These are phyloP conservation scores for Xylaria sp. DNA, from an alignment of 2,329 filamentous ascomycete species.

Conservation along the genomic window DNA sequence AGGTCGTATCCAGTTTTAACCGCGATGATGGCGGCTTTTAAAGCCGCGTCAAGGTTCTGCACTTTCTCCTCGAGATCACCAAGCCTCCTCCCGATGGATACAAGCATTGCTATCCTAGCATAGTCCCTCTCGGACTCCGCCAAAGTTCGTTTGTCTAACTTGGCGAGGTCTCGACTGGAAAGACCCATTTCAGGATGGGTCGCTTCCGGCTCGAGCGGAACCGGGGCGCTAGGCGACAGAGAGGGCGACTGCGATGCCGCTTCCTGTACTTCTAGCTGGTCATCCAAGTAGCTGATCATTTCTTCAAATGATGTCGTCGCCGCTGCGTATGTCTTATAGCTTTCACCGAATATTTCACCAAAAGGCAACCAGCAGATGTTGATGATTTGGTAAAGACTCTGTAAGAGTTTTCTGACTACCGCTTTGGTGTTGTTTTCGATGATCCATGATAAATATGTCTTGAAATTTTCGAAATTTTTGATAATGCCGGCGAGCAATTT, in stretches of 20 bases:
- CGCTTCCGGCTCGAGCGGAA: constrained; percentile 23
- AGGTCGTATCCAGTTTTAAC: constrained; percentile 42
- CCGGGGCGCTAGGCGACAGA: constrained; percentile 18
- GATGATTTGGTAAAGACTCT: constrained; percentile 43
- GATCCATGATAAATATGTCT: constrained; percentile 36
- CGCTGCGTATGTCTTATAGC: constrained; percentile 19
- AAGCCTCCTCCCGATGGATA: constrained; percentile 40
- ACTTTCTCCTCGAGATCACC: constrained; percentile 40
- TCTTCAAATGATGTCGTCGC: constrained; percentile 26
- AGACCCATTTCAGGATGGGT: constrained; percentile 35
- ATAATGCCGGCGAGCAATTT: constrained; percentile 44
- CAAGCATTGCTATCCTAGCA: constrained; percentile 35
- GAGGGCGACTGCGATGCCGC: constrained; percentile 14
- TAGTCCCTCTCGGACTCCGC: constrained; percentile 26
- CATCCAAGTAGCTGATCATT: constrained; percentile 28
- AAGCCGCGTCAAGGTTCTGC: constrained; percentile 34
- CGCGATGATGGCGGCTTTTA: constrained; percentile 41
- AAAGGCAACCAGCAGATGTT: constrained; percentile 43
- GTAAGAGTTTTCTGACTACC: constrained; percentile 37
- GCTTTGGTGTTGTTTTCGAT: constrained; percentile 33
- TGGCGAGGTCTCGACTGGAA: constrained; percentile 28
- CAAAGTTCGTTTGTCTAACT: constrained; percentile 26
- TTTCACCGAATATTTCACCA: constrained; percentile 30
- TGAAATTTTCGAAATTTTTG: constrained; percentile 41
- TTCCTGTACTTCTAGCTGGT: constrained; percentile 39